A percentile compares a stretch with the other conserved stretches of the same genome.
phyloP scores from a whole-genome alignment of 2,329 filamentous ascomycete genomes.

The Neonectria hederae region DNA sequence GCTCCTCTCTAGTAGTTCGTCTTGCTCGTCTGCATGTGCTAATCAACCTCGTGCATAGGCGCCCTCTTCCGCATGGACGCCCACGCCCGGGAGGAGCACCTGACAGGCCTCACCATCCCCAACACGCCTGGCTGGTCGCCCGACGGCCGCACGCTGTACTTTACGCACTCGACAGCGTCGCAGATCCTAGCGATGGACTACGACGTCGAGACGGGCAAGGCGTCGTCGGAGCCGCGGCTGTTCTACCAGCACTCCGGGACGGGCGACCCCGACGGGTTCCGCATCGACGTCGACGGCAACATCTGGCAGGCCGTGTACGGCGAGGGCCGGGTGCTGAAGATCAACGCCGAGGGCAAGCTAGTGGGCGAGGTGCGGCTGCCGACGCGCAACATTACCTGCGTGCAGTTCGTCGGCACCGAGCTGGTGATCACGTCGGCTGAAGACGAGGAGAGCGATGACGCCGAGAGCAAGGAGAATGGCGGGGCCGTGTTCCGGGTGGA shows the following conservation, averaged over 20 bases:
- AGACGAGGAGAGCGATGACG: constrained; percentile 71
- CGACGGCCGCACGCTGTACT: constrained; percentile 78
- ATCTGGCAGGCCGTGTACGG: constrained; percentile 92
- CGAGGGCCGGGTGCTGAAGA: constrained; percentile 77
- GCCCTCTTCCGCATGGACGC: constrained; percentile 77
- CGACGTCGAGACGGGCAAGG: constrained; percentile 67
- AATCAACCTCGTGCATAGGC: constrained; percentile 56
- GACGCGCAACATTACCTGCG: constrained; percentile 82
- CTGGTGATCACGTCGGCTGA: constrained; percentile 82
- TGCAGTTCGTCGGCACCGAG: constrained; percentile 77
- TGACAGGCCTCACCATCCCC: constrained; percentile 77
- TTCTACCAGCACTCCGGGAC: constrained; percentile 76
- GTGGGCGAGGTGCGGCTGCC: constrained; percentile 80
- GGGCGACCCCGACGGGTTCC: constrained; percentile 84
- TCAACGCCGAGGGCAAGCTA: constrained; percentile 74
- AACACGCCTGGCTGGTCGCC: constrained; percentile 86
- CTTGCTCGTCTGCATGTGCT: not conserved
- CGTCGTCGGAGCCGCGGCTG: constrained; percentile 70
- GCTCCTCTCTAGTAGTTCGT: too few relatives aligned
- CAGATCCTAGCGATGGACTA: constrained; percentile 82
- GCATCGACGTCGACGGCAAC: constrained; percentile 83
- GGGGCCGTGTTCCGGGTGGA: constrained; percentile 81
- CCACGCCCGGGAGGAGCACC: constrained; percentile 66
- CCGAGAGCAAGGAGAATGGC: constrained; percentile 67
- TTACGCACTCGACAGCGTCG: constrained; percentile 79